phyloP scores from a whole-genome alignment of 2,329 filamentous ascomycete species.

The Capronia coronata region DNA sequence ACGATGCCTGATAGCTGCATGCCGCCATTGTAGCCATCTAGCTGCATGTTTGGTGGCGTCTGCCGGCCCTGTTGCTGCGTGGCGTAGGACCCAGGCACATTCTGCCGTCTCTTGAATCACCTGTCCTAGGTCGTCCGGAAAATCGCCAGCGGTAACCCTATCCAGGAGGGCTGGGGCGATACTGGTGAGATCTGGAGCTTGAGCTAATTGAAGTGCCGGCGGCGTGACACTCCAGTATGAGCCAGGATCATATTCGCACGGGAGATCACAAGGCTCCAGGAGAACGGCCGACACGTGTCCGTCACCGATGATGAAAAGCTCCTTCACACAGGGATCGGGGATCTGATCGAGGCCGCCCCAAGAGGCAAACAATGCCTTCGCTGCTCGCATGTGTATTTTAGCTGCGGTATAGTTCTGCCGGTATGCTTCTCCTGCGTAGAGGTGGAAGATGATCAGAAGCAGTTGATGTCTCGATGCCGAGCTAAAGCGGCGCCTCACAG shows the following conservation, averaged over 20 bases:
- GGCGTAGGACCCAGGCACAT: slow-evolving; percentile 19
- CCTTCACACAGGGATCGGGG: slow-evolving; percentile 19
- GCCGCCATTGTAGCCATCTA: slow-evolving; percentile 25
- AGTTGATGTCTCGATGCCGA: slow-evolving; percentile 22
- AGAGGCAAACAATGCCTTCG: slow-evolving; percentile 19
- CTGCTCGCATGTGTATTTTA: slow-evolving; percentile 25
- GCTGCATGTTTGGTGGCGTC: slow-evolving; percentile 21
- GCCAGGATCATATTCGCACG: slow-evolving; percentile 25
- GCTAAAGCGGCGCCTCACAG: slow-evolving; percentile 18
- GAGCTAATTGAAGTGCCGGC: slow-evolving; percentile 13
- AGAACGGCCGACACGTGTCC: slow-evolving; percentile 21
- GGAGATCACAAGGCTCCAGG: slow-evolving; percentile 21
- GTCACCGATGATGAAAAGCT: slow-evolving; percentile 25
- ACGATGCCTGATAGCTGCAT: slow-evolving; percentile 20
- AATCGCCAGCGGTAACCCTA: slow-evolving; percentile 2
- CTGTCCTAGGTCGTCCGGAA: slow-evolving; percentile 19
- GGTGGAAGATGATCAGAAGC: slow-evolving; percentile 24
- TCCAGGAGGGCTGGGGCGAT: slow-evolving; percentile 15
- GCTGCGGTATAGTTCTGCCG: slow-evolving; percentile 24
- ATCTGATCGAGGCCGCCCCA: slow-evolving; percentile 23
- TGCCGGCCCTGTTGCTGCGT: slow-evolving; percentile 13
- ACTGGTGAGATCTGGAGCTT: slow-evolving; percentile 15
- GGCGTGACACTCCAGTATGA: slow-evolving; percentile 21
- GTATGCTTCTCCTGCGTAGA: slow-evolving; percentile 25
- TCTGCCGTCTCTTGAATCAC: slow-evolving; percentile 18